Conservation (phyloP, 1,284 basidiomycete species). For the Ceratobasidium sp. region DNA sequence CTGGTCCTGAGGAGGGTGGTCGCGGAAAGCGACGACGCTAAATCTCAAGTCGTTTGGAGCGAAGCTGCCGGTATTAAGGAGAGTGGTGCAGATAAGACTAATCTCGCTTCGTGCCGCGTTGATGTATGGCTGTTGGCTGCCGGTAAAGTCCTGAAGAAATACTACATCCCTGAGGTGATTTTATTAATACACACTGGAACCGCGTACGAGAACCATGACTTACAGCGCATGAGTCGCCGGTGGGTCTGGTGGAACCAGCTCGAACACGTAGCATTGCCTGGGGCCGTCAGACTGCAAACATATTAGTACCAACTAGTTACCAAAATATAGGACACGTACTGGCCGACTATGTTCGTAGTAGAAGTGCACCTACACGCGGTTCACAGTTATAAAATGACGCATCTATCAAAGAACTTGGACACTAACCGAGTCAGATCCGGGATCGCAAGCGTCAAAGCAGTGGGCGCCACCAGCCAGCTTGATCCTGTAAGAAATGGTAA, state of each 20-base stretch:
- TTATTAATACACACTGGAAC: neutral
- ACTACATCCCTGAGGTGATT: conserved; percentile 25
- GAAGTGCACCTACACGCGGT: neutral
- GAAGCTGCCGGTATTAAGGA: neutral
- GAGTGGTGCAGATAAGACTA: neutral
- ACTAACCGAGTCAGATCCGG: neutral
- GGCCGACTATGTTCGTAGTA: neutral
- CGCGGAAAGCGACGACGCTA: conserved; percentile 61
- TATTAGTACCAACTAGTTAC: neutral
- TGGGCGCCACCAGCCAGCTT: neutral
- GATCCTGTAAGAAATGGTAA: neutral
- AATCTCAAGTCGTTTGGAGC: conserved; percentile 60
- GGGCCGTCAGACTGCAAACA: neutral
- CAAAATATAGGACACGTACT: neutral
- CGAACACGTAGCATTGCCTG: conserved; percentile 9
- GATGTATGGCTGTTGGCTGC: conserved; percentile 50
- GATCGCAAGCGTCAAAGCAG: conserved; percentile 5
- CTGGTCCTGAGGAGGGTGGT: conserved; percentile 64
- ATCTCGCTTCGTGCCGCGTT: conserved; percentile 50
- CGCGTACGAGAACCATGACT: neutral
- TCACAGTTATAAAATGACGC: neutral
- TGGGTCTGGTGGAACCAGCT: neutral
- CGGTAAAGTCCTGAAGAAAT: conserved; percentile 49
- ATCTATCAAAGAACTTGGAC: too few species aligned
- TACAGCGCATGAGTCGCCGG: neutral